Evolutionary conservation across 495 filamentous ascomycete species (phyloP), one percentile per base, ranked within the genome.

Genomic region (Pseudomonodictys pantanalensis): DNA sequence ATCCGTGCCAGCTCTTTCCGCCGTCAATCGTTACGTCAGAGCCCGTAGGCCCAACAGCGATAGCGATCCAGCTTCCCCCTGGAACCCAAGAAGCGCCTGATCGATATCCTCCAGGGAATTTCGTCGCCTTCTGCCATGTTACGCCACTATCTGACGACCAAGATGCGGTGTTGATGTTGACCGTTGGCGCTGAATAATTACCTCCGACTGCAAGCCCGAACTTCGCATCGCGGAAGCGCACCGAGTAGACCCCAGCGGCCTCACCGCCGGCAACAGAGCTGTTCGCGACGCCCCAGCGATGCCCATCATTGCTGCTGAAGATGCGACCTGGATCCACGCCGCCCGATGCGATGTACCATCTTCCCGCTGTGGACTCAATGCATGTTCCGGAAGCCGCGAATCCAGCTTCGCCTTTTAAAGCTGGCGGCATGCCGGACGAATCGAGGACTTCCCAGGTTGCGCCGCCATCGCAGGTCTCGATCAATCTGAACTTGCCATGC

Each of bases 301-400:
- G 38, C 1, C 56, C 49, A 46, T 60, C 28, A 11, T 24, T 18
- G 18, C 43, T 50, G 25, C 25, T 32, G 23, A 52, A 60, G 47
- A 60, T 53, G 4, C 56, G 47, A 9, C 56, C 56, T 11, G 56
- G 56, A 20, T 60, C 41, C 2, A 60, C 48, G 6, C 56, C 56
- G 24, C 56, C 56, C 8, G 56, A 52, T 1, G 47, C 56, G 28
- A 60, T 60, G 25, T 60, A 60, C 56, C 56, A 60, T 20, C 56
- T 23, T 25, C 56, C 56, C 1, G 56, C 56, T 33, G 47, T 47
- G 25, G 56, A 47, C 35, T 52, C 56, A 24, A 60, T 60, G 20
- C 56, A 60, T 9, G 56, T 52, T 20, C 56, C 56, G 5, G 47
- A 52, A 3, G 56, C 56, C 9, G 56, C 56, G 20, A 60, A 60